Conservation (phyloP, 2,329 filamentous ascomycete genomes). For the Thielaviopsis populi region DNA sequence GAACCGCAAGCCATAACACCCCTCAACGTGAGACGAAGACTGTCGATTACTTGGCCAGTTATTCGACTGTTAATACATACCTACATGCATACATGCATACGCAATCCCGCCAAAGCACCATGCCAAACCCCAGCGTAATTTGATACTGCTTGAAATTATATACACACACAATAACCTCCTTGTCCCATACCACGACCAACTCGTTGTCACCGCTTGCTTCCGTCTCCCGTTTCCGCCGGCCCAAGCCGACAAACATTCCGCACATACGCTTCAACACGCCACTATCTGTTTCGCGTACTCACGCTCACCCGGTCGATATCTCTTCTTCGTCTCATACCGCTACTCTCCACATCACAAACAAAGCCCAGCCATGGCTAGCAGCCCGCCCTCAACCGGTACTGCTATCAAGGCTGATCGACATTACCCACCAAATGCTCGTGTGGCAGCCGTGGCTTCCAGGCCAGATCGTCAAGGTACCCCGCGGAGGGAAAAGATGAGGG, state of each 20-base stretch:
- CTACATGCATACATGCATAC: not conserved
- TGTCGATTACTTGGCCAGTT: not conserved
- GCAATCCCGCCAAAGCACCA: not conserved
- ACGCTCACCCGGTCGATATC: not conserved
- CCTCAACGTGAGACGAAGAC: not conserved
- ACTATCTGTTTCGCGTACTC: not conserved
- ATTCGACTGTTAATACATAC: not conserved
- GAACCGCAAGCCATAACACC: not conserved
- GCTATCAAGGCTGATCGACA: conserved; percentile 24
- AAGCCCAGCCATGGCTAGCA: conserved; percentile 10
- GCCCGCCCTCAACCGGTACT: conserved; percentile 19
- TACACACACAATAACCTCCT: not conserved
- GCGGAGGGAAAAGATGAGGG: conserved; percentile 46
- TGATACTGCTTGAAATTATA: not conserved
- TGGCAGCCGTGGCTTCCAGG: conserved; percentile 28
- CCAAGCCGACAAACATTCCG: not conserved
- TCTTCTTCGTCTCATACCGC: not conserved
- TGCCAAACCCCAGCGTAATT: not conserved
- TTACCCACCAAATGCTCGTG: conserved; percentile 32
- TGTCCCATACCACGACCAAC: not conserved
- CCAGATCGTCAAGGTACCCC: conserved; percentile 39
- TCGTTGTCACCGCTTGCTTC: too few relatives aligned
- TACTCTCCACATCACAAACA: not conserved
- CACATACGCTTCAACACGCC: not conserved
- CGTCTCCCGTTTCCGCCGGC: too few relatives aligned